Conservation (phyloP, 371 early-diverging fungal species). For the Rhizopus sp. region DNA sequence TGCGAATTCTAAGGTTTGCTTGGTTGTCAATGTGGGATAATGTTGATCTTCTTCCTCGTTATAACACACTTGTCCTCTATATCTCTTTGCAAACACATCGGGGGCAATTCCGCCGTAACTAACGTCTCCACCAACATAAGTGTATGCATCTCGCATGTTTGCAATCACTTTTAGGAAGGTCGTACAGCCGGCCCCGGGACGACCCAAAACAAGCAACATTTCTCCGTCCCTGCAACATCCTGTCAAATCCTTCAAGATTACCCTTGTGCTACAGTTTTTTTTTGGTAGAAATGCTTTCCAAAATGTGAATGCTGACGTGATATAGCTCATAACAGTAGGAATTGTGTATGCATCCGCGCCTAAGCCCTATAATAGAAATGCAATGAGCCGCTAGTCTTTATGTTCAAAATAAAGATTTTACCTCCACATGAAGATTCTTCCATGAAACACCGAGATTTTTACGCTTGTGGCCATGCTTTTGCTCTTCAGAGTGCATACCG, state of each 20-base stretch:
- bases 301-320: constrained; percentile 33
- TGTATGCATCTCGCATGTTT: constrained; percentile 62
- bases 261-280: constrained; percentile 18
- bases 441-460: constrained; percentile 54
- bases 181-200: constrained; percentile 74
- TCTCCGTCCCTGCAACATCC: constrained; percentile 70
- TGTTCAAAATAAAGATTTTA: constrained; percentile 13
- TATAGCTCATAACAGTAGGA: constrained; percentile 23
- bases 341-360: constrained; percentile 48
- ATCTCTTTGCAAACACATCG: constrained; percentile 48
- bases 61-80: constrained; percentile 66
- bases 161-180: constrained; percentile 66
- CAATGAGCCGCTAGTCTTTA: background rate
- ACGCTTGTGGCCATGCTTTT: constrained; percentile 24
- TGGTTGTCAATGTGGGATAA: constrained; percentile 66
- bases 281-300: constrained; percentile 30
- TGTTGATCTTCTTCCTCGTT: constrained; percentile 75
- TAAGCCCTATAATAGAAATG: constrained; percentile 29
- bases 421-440: constrained; percentile 46
- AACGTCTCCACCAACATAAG: constrained; percentile 53
- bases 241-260: constrained; percentile 54
- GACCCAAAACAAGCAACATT: constrained; percentile 72
- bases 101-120: constrained; percentile 64
- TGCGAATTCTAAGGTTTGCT: constrained; percentile 69
- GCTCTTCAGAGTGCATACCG: constrained; percentile 24